phyloP scores from a whole-genome alignment of 495 filamentous ascomycete species.

The Penicillium ucsense region DNA sequence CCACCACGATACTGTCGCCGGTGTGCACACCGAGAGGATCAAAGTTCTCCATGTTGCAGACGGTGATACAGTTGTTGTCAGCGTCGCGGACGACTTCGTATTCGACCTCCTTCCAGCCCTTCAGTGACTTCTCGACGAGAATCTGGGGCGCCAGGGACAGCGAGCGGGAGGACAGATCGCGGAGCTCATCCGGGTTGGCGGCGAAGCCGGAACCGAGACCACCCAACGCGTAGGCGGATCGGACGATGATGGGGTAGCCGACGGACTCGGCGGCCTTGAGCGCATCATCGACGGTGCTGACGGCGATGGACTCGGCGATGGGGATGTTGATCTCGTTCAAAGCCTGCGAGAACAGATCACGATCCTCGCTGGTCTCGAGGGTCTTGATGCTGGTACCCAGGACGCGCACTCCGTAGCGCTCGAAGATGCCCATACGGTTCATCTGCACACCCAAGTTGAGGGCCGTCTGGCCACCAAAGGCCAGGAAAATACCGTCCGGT shows the following conservation, averaged over 20 bases:
- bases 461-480: constrained; percentile 92
- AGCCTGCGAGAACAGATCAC: constrained; percentile 90
- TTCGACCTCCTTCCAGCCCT: constrained; percentile 98
- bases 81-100: constrained; percentile 95
- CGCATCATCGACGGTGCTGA: constrained; percentile 81
- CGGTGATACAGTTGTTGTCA: constrained; percentile 94
- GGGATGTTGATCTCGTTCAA: constrained; percentile 91
- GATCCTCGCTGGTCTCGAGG: constrained; percentile 87
- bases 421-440: constrained; percentile 91
- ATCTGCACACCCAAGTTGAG: constrained; percentile 95
- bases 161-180: constrained; percentile 84
- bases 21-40: constrained; percentile 95
- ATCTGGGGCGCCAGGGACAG: constrained; percentile 95
- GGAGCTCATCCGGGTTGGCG: constrained; percentile 82
- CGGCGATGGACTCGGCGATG: constrained; percentile 90
- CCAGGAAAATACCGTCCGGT: constrained; percentile 92
- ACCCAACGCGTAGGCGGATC: constrained; percentile 90
- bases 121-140: constrained; percentile 96
- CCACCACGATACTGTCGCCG: constrained; percentile 94
- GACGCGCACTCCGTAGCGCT: constrained; percentile 88
- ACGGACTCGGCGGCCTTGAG: constrained; percentile 74
- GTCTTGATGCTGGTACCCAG: constrained; percentile 92
- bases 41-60: constrained; percentile 99
- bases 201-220: constrained; percentile 97
- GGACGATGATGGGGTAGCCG: constrained; percentile 95